phyloP scores from a whole-genome alignment of 176 grass and related monocot genomes.

The Oryza longistaminata region DNA sequence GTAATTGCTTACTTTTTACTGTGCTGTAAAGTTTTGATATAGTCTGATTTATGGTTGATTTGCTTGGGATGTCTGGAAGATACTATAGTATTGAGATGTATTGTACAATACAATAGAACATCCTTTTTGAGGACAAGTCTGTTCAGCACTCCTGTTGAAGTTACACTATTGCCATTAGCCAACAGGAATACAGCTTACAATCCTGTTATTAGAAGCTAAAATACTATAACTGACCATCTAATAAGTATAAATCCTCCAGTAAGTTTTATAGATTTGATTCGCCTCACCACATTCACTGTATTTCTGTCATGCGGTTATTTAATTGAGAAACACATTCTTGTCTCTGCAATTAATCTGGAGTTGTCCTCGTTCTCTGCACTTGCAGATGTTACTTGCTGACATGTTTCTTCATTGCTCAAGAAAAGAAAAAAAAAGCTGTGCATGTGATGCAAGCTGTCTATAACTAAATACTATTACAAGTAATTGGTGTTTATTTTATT shows the following conservation, averaged over 20 bases:
- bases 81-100: constrained; percentile 24
- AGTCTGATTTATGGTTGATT: constrained; percentile 25
- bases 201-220: constrained; percentile 44
- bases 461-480: constrained; percentile 7
- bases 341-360: background rate
- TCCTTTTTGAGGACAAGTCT: constrained; percentile 26
- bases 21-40: constrained; percentile 33
- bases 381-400: background rate
- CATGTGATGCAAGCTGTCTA: background rate
- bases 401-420: constrained; percentile 1
- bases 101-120: constrained; percentile 17
- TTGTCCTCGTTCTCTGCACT: background rate
- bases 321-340: constrained; percentile 10
- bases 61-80: constrained; percentile 42
- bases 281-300: background rate
- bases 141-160: constrained; percentile 40
- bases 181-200: constrained; percentile 43
- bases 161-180: constrained; percentile 28
- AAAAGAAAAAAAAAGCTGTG: background rate
- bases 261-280: constrained; percentile 42
- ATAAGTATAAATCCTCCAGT: constrained; percentile 23
- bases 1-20: constrained; percentile 11
- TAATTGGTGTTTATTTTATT: background rate
- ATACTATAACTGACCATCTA: constrained; percentile 48
- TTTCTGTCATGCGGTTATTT: background rate